Conservation (phyloP, 2,329 filamentous ascomycete species). For the Huntiella omanensis region DNA sequence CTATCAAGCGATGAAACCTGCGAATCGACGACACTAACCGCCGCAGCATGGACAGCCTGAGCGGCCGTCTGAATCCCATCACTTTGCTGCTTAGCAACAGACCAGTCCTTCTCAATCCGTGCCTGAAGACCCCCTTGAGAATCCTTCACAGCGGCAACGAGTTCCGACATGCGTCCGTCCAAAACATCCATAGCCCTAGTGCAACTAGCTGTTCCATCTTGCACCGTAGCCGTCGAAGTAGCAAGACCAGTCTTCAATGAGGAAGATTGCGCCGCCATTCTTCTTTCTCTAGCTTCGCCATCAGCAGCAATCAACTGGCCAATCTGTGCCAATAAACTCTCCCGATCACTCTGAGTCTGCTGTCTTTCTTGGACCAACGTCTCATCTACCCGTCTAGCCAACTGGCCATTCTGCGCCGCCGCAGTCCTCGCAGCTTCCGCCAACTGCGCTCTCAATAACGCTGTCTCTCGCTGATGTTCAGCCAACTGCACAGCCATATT, state of each 20-base stretch:
- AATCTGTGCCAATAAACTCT: slow-evolving; percentile 46
- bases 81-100: slow-evolving; percentile 61
- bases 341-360: slow-evolving; percentile 44
- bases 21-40: slow-evolving; percentile 70
- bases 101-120: slow-evolving; percentile 75
- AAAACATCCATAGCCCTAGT: slow-evolving; percentile 55
- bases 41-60: slow-evolving; percentile 76
- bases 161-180: slow-evolving; percentile 46
- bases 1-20: slow-evolving; percentile 72
- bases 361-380: slow-evolving; percentile 59
- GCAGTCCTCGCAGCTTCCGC: slow-evolving; percentile 1
- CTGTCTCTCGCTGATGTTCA: slow-evolving; percentile 1
- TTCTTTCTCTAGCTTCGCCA: slow-evolving; percentile 3
- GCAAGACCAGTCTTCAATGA: slow-evolving; percentile 8
- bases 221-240: slow-evolving; percentile 44
- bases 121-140: slow-evolving; percentile 63
- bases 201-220: slow-evolving; percentile 47
- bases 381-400: slow-evolving; percentile 52
- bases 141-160: slow-evolving; percentile 51
- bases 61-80: slow-evolving; percentile 69
- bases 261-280: slow-evolving; percentile 6
- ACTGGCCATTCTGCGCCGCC: slow-evolving; percentile 43
- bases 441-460: slow-evolving; percentile 7
- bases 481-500: slow-evolving; percentile 34
- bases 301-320: slow-evolving; percentile 14